Base-by-base conservation (phyloP, 495 filamentous ascomycete species). In the Aspergillus baeticus region DNA sequence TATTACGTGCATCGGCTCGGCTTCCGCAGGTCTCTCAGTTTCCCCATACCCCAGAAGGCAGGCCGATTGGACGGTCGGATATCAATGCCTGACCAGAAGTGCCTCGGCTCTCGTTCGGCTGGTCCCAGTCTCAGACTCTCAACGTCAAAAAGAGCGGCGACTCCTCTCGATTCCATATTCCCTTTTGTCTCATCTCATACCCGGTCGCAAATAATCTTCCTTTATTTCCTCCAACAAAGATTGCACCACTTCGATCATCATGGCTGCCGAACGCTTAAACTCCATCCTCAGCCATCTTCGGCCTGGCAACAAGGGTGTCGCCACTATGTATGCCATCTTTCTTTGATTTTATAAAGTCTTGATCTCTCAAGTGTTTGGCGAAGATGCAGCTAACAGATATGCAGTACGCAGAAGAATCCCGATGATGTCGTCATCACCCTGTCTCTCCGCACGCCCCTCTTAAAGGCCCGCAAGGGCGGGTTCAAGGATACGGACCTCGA, bases 401-500 rank as follows among this genome's bases (percentile, higher is more conserved):
- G 8, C 33, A 97, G 92, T 71, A 94, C 90, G 18, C 86, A 89
- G 55, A 93, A 97, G 79, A 95, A 93, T 70, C 84, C 92, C 55
- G 94, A 98, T 72, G 94, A 98, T 81, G 81, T 97, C 15, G 94
- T 98, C 59, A 94, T 98, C 61, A 95, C 90, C 14, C 79, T 89
- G 42, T 88, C 88, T 6, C 73, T 91, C 60, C 86, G 90, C 29
- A 92, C 90, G 7, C 88, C 90, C 0, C 77, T 95, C 52, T 79
- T 87, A 58, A 94, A 94, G 75, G 87, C 79, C 21, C 68, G 70
- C 61, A 91, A 91, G 77, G 94, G 94, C 54, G 90, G 93, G 5
- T 87, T 98, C 77, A 97, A 96, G 79, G 94, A 98, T 69, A 94
- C 92, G 15, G 81, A 82, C n/a, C 79, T 97, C 37, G 94, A 98